These are phyloP conservation scores for Kodamaea plutei DNA, from an alignment of 1,139 yeast genomes.

Conservation along the genomic window DNA sequence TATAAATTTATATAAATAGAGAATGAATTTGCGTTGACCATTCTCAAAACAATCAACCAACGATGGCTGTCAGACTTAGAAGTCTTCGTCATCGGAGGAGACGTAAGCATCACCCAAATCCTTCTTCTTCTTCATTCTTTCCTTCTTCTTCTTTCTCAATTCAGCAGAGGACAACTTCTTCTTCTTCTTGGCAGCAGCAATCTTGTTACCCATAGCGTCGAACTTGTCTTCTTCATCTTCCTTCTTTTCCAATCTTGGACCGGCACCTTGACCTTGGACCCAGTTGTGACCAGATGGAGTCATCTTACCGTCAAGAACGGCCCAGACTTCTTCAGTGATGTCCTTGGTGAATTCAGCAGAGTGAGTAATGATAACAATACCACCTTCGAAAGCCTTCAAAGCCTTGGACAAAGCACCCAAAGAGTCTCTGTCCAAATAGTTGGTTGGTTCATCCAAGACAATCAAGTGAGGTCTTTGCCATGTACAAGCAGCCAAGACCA, in stretches of 20 bases:
- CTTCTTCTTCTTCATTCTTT: constrained; percentile 99
- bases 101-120: constrained; percentile 98
- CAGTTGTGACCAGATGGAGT: constrained; percentile 99
- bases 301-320: constrained; percentile 96
- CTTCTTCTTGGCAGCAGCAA: constrained; percentile 94
- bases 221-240: constrained; percentile 97
- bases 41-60: constrained; percentile 7
- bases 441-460: constrained; percentile 98
- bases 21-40: constrained; percentile 5
- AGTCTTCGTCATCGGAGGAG: constrained; percentile 82
- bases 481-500: constrained; percentile 99
- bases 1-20: constrained; percentile 10
- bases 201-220: constrained; percentile 99
- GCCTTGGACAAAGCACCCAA: constrained; percentile 99
- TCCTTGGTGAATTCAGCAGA: constrained; percentile 99
- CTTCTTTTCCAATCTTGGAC: constrained; percentile 97
- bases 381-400: constrained; percentile 97
- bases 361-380: constrained; percentile 99
- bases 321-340: constrained; percentile 99
- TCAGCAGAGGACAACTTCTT: constrained; percentile 97
- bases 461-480: constrained; percentile 99
- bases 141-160: constrained; percentile 99
- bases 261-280: constrained; percentile 99
- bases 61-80: constrained; percentile 14
- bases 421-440: constrained; percentile 98